Conservation (phyloP, 2,329 filamentous ascomycete species). For the Iodosphaeria phyllophila region DNA sequence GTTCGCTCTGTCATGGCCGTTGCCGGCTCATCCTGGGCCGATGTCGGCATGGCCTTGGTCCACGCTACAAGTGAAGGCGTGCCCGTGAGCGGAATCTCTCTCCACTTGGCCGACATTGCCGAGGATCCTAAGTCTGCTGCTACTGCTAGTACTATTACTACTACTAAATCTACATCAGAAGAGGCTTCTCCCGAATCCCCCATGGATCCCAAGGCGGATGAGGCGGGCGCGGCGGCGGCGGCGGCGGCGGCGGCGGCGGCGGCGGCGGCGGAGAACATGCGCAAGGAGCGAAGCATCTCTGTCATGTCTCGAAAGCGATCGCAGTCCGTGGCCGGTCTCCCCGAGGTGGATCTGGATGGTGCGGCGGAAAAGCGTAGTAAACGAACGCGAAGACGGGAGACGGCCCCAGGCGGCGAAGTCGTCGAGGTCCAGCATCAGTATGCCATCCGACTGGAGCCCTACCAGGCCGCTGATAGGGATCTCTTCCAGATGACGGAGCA, state of each 20-base stretch:
- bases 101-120: slow-evolving; percentile 17
- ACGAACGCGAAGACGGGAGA: slow-evolving; percentile 41
- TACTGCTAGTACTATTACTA: too few species aligned
- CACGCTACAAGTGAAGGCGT: slow-evolving; percentile 15
- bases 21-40: slow-evolving; percentile 20
- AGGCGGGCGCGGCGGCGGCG: slow-evolving; percentile 3
- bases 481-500: slow-evolving; percentile 36
- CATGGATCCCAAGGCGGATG: slow-evolving; percentile 15
- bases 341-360: slow-evolving; percentile 36
- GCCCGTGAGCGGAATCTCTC: slow-evolving; percentile 14
- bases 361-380: slow-evolving; percentile 43
- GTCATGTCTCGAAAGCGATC: slow-evolving; percentile 37
- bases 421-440: slow-evolving; percentile 32
- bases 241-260: slow-evolving; percentile 12
- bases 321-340: slow-evolving; percentile 39
- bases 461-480: slow-evolving; percentile 35
- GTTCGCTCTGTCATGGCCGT: slow-evolving; percentile 12
- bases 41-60: slow-evolving; percentile 21
- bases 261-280: slow-evolving; percentile 14
- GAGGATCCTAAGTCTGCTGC: slow-evolving; percentile 7
- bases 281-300: slow-evolving; percentile 17
- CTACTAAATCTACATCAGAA: too few species aligned
- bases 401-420: too few species aligned
- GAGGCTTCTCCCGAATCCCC: slow-evolving; percentile 11
- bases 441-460: slow-evolving; percentile 35